phyloP scores from a whole-genome alignment of 371 early-diverging fungal species.

The Mucor ambiguus region DNA sequence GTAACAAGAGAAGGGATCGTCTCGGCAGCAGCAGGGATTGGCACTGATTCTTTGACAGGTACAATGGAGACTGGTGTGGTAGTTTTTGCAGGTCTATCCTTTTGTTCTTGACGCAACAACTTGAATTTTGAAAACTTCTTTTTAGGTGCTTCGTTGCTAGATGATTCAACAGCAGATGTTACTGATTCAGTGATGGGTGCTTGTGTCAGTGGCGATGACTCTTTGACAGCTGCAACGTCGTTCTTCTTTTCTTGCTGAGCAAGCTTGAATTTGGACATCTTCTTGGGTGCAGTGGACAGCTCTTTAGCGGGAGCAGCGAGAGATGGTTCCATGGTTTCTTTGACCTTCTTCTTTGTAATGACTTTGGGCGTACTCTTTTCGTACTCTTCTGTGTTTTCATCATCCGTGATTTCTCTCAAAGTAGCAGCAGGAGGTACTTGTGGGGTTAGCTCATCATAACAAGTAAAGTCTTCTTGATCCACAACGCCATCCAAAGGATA shows the following conservation, averaged over 20 bases:
- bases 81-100: not conserved
- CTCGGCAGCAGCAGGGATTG: not conserved
- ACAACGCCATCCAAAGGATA: conserved; percentile 54
- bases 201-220: not conserved
- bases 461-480: conserved; percentile 59
- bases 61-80: not conserved
- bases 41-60: not conserved
- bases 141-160: conserved; percentile 2
- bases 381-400: conserved; percentile 33
- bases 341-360: conserved; percentile 14
- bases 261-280: conserved; percentile 27
- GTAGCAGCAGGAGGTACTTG: conserved; percentile 3
- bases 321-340: not conserved
- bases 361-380: conserved; percentile 26
- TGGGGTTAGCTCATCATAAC: conserved; percentile 39
- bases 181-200: not conserved
- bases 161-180: not conserved
- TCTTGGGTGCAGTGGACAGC: not conserved
- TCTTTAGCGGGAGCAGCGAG: not conserved
- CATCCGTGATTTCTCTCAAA: conserved; percentile 13
- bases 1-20: too few relatives aligned
- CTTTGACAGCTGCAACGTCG: not conserved
- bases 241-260: conserved; percentile 19
- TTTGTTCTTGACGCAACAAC: conserved; percentile 20
- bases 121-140: conserved; percentile 27